Evolutionary conservation across 139 green algal genomes (phyloP).

Genomic region (Chlorella sorokiniana): DNA sequence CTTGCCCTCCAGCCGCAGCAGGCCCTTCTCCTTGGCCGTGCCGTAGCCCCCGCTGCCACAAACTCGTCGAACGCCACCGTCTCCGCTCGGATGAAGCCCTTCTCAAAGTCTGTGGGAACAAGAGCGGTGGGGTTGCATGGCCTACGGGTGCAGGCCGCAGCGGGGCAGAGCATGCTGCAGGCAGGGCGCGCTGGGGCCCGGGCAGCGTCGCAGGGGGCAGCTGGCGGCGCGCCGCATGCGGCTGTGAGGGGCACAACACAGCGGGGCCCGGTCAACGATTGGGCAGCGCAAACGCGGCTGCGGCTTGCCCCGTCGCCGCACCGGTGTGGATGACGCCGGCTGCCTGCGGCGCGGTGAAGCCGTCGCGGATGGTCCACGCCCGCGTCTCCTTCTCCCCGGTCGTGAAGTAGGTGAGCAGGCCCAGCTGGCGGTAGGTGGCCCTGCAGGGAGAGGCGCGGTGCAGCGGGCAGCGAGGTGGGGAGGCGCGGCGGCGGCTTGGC

Average conservation of each 20-base stretch:
- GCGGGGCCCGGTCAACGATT: too few relatives aligned
- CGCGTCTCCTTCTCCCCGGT: constrained; percentile 95
- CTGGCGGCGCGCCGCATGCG: too few relatives aligned
- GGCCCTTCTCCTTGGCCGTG: constrained; percentile 77
- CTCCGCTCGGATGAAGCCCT: constrained; percentile 94
- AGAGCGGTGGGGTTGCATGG: not conserved
- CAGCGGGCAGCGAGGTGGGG: not conserved
- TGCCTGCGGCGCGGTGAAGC: constrained; percentile 89
- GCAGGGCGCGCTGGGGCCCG: too few relatives aligned
- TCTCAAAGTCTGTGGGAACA: constrained; percentile 80
- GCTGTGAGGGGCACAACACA: too few relatives aligned
- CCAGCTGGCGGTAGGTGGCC: constrained; percentile 87
- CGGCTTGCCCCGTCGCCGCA: too few relatives aligned
- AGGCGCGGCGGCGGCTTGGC: not conserved
- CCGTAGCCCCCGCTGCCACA: constrained; percentile 62
- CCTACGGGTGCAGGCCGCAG: too few relatives aligned
- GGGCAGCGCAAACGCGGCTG: too few relatives aligned
- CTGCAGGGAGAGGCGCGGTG: not conserved
- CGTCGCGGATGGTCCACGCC: constrained; percentile 86
- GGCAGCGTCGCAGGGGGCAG: too few relatives aligned
- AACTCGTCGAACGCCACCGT: constrained; percentile 86
- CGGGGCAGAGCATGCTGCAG: too few relatives aligned
- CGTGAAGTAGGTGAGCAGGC: constrained; percentile 98
- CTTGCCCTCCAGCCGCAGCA: constrained; percentile 93
- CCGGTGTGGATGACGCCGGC: constrained; percentile 92